Conservation (phyloP, 768 basidiomycete genomes). For the Mycena metata region DNA sequence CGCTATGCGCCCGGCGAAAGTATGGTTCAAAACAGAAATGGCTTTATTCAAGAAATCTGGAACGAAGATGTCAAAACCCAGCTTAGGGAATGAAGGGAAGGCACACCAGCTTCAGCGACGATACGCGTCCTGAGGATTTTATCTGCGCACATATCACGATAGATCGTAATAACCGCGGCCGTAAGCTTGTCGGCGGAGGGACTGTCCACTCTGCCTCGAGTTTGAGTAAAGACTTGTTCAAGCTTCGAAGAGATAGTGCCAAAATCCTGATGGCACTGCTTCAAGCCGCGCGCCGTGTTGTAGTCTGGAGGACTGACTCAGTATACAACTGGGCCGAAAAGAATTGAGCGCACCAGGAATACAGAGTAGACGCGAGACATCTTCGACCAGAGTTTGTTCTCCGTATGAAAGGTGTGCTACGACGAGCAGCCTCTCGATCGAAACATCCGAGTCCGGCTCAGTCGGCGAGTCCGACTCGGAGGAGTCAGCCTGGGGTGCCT, state of each 20-base stretch:
- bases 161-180: not conserved
- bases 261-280: constrained; percentile 11
- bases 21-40: not conserved
- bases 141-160: not conserved
- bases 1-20: not conserved
- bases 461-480: too few species aligned
- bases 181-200: constrained; percentile 1
- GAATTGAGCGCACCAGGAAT: too few species aligned
- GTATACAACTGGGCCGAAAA: too few species aligned
- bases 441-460: too few species aligned
- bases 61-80: too few species aligned
- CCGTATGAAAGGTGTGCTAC: too few species aligned
- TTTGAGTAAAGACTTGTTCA: not conserved
- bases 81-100: too few species aligned
- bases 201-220: not conserved
- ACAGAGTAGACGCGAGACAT: too few species aligned
- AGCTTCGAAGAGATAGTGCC: constrained; percentile 10
- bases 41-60: constrained; percentile 7
- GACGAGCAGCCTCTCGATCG: too few species aligned
- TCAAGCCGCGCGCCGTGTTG: constrained; percentile 2
- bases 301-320: not conserved
- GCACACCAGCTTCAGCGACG: constrained; percentile 8
- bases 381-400: too few species aligned
- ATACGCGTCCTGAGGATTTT: constrained; percentile 4
- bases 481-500: too few species aligned